Evolutionary conservation across 208 protist species (phyloP).

Genomic region (Acanthamoeba sp.): DNA sequence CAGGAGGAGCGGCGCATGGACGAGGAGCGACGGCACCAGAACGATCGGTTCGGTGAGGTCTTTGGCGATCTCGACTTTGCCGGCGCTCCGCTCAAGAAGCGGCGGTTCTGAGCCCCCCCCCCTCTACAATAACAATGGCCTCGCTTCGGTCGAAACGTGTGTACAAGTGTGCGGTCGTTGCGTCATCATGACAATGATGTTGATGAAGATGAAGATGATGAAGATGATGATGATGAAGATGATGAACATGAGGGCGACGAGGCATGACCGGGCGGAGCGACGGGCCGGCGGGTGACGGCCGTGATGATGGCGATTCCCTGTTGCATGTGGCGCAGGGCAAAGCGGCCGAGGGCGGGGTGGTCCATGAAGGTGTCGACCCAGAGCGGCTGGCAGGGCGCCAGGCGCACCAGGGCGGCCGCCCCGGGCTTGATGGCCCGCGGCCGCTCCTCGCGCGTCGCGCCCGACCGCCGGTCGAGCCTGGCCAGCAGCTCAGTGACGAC

Average conservation of each 20-base stretch:
- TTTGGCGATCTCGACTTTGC: slow-evolving; percentile 43
- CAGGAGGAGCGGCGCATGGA: slow-evolving; percentile 57
- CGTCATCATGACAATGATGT: background rate
- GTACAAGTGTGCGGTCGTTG: too few species aligned
- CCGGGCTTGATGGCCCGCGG: slow-evolving; percentile 94
- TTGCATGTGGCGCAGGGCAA: slow-evolving; percentile 97
- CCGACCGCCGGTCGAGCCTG: slow-evolving; percentile 94
- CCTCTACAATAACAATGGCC: too few species aligned
- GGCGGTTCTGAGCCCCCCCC: background rate
- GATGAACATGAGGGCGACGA: background rate
- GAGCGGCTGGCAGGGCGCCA: slow-evolving; percentile 94
- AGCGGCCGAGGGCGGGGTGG: slow-evolving; percentile 96
- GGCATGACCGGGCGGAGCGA: too few species aligned
- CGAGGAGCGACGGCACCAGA: slow-evolving; percentile 50
- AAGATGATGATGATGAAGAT: background rate
- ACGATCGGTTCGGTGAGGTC: slow-evolving; percentile 72
- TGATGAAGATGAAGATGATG: background rate
- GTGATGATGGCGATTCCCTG: slow-evolving; percentile 98
- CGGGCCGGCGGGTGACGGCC: slow-evolving; percentile 78
- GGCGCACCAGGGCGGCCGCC: slow-evolving; percentile 92
- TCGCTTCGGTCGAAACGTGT: too few species aligned
- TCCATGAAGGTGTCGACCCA: slow-evolving; percentile 96
- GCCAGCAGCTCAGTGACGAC: slow-evolving; percentile 92
- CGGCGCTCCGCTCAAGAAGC: background rate
- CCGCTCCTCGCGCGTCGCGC: slow-evolving; percentile 93